A percentile compares a stretch with the other conserved stretches of the same genome.
These are phyloP conservation scores for Polytrichum commune DNA, from an alignment of 225 moss, liverwort and hornwort species.

Conservation along the genomic window DNA sequence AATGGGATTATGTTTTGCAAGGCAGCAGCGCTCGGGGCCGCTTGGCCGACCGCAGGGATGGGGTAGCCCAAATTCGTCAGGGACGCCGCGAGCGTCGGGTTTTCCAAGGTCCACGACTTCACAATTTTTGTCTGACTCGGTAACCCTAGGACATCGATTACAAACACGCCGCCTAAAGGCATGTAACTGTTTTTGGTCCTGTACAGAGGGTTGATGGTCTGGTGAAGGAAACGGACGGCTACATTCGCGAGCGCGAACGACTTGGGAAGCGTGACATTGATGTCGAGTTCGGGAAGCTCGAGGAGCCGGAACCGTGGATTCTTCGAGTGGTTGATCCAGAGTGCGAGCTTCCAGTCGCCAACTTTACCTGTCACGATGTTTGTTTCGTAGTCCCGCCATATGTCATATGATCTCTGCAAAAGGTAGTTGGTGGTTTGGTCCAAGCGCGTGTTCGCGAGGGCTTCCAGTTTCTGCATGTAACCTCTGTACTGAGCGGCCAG, in stretches of 20 bases:
- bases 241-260: slow-evolving; percentile 88
- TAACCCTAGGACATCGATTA: slow-evolving; percentile 82
- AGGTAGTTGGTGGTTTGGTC: slow-evolving; percentile 79
- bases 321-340: slow-evolving; percentile 87
- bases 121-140: slow-evolving; percentile 73
- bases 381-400: slow-evolving; percentile 61
- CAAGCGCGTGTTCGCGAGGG: slow-evolving; percentile 58
- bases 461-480: slow-evolving; percentile 68
- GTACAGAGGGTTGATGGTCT: slow-evolving; percentile 65
- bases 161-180: slow-evolving; percentile 88
- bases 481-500: slow-evolving; percentile 74
- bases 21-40: slow-evolving; percentile 60
- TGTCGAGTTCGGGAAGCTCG: slow-evolving; percentile 76
- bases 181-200: slow-evolving; percentile 70
- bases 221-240: slow-evolving; percentile 78
- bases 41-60: slow-evolving; percentile 82
- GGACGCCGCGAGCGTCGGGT: slow-evolving; percentile 46
- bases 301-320: slow-evolving; percentile 79
- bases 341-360: slow-evolving; percentile 78
- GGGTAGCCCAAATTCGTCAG: slow-evolving; percentile 79
- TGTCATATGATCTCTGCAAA: slow-evolving; percentile 77
- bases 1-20: slow-evolving; percentile 61
- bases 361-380: slow-evolving; percentile 61
- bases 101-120: slow-evolving; percentile 83
- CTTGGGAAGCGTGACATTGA: slow-evolving; percentile 72